phyloP scores from a whole-genome alignment of 1,139 yeast genomes.

The Diutina pseudorugosa region DNA sequence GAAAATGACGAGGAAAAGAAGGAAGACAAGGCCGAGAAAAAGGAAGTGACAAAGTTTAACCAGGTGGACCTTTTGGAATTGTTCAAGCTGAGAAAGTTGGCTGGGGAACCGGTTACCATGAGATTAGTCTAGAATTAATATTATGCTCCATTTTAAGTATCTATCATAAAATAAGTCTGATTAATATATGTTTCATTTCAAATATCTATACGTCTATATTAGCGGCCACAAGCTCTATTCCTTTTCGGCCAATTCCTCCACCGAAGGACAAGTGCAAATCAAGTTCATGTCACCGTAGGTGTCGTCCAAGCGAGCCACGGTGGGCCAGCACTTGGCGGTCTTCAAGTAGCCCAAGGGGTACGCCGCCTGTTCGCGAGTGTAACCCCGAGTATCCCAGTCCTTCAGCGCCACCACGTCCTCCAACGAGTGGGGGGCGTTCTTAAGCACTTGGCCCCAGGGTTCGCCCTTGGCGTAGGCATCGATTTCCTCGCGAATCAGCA shows the following conservation, averaged over 20 bases:
- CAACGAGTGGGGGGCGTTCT: conserved; percentile 87
- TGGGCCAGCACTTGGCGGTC: conserved; percentile 85
- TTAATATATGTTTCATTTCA: background rate
- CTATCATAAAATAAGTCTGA: background rate
- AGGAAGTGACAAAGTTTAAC: background rate
- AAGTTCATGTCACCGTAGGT: conserved; percentile 88
- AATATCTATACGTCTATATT: background rate
- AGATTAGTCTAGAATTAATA: no score
- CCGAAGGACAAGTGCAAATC: conserved; percentile 86
- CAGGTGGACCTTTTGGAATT: background rate
- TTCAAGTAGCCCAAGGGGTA: conserved; percentile 71
- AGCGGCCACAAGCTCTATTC: background rate
- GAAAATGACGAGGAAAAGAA: no score
- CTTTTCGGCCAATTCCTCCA: conserved; percentile 45
- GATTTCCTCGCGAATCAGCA: conserved; percentile 74
- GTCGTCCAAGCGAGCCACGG: conserved; percentile 85
- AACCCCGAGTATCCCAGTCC: conserved; percentile 75
- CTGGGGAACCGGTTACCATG: background rate
- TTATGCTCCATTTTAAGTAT: no score
- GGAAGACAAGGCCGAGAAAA: no score
- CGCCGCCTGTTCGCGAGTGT: conserved; percentile 88
- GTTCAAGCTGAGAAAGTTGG: background rate
- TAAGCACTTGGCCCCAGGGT: conserved; percentile 58
- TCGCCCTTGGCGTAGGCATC: conserved; percentile 60
- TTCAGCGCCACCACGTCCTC: conserved; percentile 55